Evolutionary conservation across 2,329 filamentous ascomycete genomes (phyloP).

Genomic region (Fusarium longipes): DNA sequence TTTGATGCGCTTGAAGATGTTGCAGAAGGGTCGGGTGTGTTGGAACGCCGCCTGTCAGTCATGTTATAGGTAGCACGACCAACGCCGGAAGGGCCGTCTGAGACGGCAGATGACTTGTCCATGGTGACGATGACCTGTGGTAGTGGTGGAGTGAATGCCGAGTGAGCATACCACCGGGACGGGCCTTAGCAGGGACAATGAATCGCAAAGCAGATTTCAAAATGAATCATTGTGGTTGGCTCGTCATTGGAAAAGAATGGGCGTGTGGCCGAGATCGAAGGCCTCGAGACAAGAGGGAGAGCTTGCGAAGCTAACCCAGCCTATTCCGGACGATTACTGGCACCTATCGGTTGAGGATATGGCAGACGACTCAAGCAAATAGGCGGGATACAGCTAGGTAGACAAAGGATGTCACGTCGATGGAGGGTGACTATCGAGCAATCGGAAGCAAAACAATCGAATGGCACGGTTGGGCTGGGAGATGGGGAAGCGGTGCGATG

Average conservation of each 20-base stretch:
- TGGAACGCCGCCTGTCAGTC: conserved; percentile 35
- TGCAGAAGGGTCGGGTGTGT: conserved; percentile 42
- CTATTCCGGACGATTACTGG: conserved; percentile 45
- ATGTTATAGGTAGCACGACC: conserved; percentile 36
- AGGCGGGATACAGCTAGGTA: conserved; percentile 42
- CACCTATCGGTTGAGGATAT: conserved; percentile 36
- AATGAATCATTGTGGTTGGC: conserved; percentile 52
- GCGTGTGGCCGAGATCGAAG: conserved; percentile 36
- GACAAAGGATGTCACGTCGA: conserved; percentile 24
- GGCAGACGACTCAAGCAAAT: conserved; percentile 38
- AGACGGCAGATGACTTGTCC: conserved; percentile 50
- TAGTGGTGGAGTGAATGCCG: conserved; percentile 45
- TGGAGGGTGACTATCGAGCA: conserved; percentile 18
- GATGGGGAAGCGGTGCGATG: conserved; percentile 6
- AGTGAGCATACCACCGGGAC: conserved; percentile 51
- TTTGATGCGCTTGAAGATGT: conserved; percentile 47
- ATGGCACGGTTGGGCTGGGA: conserved; percentile 3
- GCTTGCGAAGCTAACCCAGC: conserved; percentile 45
- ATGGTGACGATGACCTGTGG: conserved; percentile 47
- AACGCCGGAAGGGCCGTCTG: conserved; percentile 43
- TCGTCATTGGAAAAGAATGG: conserved; percentile 47
- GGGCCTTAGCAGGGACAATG: conserved; percentile 47
- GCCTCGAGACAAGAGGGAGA: conserved; percentile 35
- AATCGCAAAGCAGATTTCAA: conserved; percentile 44
- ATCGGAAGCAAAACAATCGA: conserved; percentile 8